Conservation (phyloP, 208 protist genomes). For the Entamoeba moshkovskii region DNA sequence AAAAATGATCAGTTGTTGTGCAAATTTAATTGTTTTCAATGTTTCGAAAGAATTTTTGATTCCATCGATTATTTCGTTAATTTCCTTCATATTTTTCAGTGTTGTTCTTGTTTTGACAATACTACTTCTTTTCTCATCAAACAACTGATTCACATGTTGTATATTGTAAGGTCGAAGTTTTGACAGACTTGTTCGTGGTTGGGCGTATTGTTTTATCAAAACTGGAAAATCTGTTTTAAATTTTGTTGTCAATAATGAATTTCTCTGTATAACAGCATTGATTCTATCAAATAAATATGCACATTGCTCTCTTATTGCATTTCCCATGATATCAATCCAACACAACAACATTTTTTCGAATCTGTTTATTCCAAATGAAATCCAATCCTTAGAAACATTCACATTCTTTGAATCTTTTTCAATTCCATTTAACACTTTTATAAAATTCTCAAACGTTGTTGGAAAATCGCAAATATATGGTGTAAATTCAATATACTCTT, state of each 20-base stretch:
- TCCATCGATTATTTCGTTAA: neutral
- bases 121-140: neutral
- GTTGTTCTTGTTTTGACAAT: neutral
- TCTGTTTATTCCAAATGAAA: neutral
- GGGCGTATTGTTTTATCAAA: neutral
- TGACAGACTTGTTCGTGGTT: neutral
- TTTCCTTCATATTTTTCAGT: neutral
- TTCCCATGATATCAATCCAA: neutral
- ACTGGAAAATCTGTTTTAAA: neutral
- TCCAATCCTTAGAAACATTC: neutral
- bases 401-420: neutral
- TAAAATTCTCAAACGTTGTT: neutral
- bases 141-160: neutral
- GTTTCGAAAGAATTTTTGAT: neutral
- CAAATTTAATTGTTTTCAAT: neutral
- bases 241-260: neutral
- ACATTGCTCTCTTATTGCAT: neutral
- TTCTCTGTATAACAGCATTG: neutral
- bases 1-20: neutral
- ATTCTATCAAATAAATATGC: neutral
- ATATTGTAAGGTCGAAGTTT: neutral
- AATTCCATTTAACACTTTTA: neutral
- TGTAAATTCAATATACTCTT: neutral
- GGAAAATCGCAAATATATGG: neutral
- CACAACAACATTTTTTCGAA: neutral